Base-by-base conservation (phyloP, 1,139 yeast genomes). In the Kazachstania sp. region DNA sequence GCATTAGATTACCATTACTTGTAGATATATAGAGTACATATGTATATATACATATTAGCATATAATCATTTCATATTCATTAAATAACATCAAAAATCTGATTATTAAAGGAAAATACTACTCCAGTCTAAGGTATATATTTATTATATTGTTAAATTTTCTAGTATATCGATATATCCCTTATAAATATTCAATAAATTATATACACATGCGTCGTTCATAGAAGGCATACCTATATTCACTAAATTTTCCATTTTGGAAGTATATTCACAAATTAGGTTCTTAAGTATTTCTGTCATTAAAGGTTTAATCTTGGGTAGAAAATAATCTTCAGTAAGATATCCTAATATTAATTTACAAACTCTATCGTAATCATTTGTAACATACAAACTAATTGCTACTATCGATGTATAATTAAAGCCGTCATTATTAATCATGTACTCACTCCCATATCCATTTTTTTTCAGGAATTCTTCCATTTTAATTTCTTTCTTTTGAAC, bases 401-500 rank as follows among this genome's bases (percentile, higher is more conserved):
- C 79, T 51, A 81, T 81, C 0, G 88, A 78, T 45, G 96, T 69
- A 61, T 82, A 87, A 6, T 95, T 86, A 1, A 83, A 65, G 7
- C 74, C 74, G 1, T 66, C 70, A 9, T 52, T 51, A 37, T 72
- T 74, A 2, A 86, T 64, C 0, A 95, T 84, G 60, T 86, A 90
- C 32, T 85, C 92, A 0, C 82, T 94, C 60, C 67, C 75, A 58
- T 86, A 88, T 6, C 75, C 81, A 35, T 69, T 57, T 1, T 71
- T 67, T 49, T 74, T 67, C 42, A 88, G 67, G 59, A 73, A 83
- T 2, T 66, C 65, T 0, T 56, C 54, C 37, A 79, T 81, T 1
- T 53, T 43, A 3, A 47, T 41, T 36, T 83, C 51, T 26, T 73
- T 53, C 5, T 23, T 23, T 23, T 23, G 28, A 2, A 67, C 61